Evolutionary conservation across 1,284 basidiomycete genomes (phyloP).

Genomic region (Tetrapyrgos nigripes): DNA sequence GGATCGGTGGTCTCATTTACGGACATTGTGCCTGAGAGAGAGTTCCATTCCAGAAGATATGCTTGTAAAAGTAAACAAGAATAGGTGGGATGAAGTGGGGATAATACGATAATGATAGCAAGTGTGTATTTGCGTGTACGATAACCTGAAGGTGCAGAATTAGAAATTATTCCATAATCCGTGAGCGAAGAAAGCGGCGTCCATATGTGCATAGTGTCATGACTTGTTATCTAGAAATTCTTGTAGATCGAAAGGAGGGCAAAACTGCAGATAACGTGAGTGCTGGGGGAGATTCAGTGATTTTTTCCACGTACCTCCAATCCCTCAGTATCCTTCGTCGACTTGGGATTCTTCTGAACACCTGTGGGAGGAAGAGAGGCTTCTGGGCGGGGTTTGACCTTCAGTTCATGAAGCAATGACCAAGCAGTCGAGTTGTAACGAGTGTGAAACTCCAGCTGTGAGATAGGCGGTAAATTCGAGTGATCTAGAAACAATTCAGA

Average conservation of each 20-base stretch:
- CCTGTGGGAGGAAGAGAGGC: conserved; percentile 45
- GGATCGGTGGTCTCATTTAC: conserved; percentile 56
- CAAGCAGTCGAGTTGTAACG: conserved; percentile 67
- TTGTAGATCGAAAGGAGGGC: conserved; percentile 13
- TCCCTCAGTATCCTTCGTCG: conserved; percentile 15
- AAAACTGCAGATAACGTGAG: conserved; percentile 1
- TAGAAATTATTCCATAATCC: not conserved
- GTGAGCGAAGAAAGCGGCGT: not conserved
- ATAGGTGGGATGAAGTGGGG: conserved; percentile 67
- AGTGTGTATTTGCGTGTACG: conserved; percentile 6
- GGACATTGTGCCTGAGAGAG: conserved; percentile 58
- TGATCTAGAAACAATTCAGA: conserved; percentile 47
- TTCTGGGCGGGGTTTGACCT: conserved; percentile 50
- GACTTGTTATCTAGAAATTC: conserved; percentile 7
- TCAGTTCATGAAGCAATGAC: conserved; percentile 57
- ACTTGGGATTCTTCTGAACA: conserved; percentile 25
- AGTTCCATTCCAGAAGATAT: conserved; percentile 51
- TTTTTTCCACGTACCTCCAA: not conserved
- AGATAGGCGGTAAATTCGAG: conserved; percentile 55
- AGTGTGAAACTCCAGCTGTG: conserved; percentile 64
- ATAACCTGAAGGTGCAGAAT: not conserved
- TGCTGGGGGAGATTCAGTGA: not conserved
- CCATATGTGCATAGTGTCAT: not conserved
- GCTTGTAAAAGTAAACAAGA: conserved; percentile 54
- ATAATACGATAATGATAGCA: conserved; percentile 44